phyloP scores from a whole-genome alignment of 768 basidiomycete species.

The Tulasnella calospora region DNA sequence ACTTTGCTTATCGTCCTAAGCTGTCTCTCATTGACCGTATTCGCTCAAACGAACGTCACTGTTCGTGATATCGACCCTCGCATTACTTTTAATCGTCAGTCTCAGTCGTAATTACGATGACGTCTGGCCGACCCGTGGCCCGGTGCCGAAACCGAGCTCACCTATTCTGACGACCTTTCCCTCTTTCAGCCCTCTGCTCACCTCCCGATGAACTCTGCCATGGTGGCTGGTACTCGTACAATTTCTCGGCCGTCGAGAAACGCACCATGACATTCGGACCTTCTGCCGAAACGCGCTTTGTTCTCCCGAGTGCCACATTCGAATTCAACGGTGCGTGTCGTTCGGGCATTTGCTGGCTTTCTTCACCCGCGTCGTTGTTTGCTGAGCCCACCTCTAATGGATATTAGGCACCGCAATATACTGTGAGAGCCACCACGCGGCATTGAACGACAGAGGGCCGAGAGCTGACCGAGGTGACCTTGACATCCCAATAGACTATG shows the following conservation, averaged over 20 bases:
- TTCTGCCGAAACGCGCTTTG: background rate
- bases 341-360: background rate
- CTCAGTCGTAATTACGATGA: conserved; percentile 12
- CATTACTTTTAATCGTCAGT: conserved; percentile 16
- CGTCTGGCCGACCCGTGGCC: background rate
- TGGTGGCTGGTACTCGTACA: conserved; percentile 17
- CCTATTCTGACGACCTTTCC: background rate
- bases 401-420: conserved; percentile 19
- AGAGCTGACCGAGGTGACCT: background rate
- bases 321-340: conserved; percentile 20
- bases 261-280: conserved; percentile 22
- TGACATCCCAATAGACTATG: conserved; percentile 1
- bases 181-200: conserved; percentile 1
- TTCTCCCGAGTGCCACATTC: conserved; percentile 19
- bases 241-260: background rate
- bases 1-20: background rate
- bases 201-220: background rate
- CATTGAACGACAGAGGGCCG: background rate
- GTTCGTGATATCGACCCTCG: conserved; percentile 16
- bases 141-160: background rate
- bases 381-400: background rate
- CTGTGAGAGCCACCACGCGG: conserved; percentile 15
- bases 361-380: background rate
- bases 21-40: background rate
- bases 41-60: conserved; percentile 16